These are phyloP conservation scores for Oryza longistaminata DNA, from an alignment of 176 grass and related monocot genomes.

Conservation along the genomic window DNA sequence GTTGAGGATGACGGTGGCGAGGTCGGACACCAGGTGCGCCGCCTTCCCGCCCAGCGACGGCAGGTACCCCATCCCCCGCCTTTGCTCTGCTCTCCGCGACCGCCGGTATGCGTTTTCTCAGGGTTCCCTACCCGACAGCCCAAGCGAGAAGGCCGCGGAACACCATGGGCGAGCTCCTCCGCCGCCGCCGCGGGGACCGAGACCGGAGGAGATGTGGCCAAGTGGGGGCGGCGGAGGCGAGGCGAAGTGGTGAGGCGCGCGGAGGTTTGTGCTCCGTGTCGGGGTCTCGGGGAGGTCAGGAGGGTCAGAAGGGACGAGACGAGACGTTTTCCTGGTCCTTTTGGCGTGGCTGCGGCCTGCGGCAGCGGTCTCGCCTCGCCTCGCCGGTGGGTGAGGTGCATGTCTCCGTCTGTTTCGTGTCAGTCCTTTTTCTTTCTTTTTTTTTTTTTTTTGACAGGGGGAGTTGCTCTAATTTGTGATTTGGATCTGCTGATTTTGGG, in stretches of 20 bases:
- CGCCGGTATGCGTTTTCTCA: not conserved
- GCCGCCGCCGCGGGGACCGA: not conserved
- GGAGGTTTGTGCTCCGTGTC: not conserved
- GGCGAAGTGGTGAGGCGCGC: not conserved
- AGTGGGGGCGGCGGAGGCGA: not conserved
- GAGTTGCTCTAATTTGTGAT: no score
- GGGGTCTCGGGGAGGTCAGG: not conserved
- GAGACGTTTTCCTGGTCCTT: not conserved
- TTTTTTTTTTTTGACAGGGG: no score
- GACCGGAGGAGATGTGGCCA: not conserved
- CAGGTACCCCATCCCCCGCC: conserved; percentile 65
- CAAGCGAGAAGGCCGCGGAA: not conserved
- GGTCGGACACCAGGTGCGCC: conserved; percentile 78
- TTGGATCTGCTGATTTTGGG: no score
- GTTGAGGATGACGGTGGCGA: conserved; percentile 91
- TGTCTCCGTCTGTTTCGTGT: not conserved
- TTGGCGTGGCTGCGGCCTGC: not conserved
- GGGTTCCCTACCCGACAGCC: not conserved
- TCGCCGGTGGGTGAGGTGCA: no score
- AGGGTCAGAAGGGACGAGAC: not conserved
- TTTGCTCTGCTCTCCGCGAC: not conserved
- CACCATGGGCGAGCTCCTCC: conserved; percentile 7
- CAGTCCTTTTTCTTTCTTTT: no score
- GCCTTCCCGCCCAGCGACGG: conserved; percentile 85
- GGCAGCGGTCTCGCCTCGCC: no score